These are phyloP conservation scores for Boletus patriciae DNA, from an alignment of 768 basidiomycete genomes.

Conservation along the genomic window DNA sequence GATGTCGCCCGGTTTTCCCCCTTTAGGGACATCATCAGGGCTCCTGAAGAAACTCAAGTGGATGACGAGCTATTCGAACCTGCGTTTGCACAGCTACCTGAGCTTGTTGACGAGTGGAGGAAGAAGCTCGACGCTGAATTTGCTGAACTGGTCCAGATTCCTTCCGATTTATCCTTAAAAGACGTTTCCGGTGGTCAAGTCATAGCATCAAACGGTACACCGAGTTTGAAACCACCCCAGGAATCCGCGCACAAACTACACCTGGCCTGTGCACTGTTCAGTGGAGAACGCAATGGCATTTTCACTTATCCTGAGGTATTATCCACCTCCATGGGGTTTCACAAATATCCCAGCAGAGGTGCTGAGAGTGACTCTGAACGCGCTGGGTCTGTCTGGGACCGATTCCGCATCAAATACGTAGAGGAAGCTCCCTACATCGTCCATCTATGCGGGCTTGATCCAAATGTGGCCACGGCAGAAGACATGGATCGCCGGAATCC, in stretches of 20 bases:
- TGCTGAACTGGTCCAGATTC: constrained; percentile 11
- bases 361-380: no score
- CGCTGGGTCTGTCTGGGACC: no score
- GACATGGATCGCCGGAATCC: constrained; percentile 17
- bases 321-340: no score
- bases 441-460: constrained; percentile 14
- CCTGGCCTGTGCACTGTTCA: constrained; percentile 13
- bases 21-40: constrained; percentile 12
- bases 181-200: neutral
- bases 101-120: constrained; percentile 10
- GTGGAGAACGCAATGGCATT: neutral
- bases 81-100: constrained; percentile 15
- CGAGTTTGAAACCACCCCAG: no score
- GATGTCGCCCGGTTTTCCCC: constrained; percentile 13
- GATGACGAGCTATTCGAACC: constrained; percentile 2
- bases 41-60: neutral
- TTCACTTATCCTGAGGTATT: constrained; percentile 1
- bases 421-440: constrained; percentile 14
- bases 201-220: no score
- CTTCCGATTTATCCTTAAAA: neutral
- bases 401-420: constrained; percentile 7
- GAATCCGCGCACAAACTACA: constrained; percentile 1
- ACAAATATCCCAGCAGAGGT: no score
- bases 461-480: constrained; percentile 2
- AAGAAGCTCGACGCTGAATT: constrained; percentile 5